Base-by-base conservation (phyloP, 108 stramenopile genomes). In the Conticribra guillardii region DNA sequence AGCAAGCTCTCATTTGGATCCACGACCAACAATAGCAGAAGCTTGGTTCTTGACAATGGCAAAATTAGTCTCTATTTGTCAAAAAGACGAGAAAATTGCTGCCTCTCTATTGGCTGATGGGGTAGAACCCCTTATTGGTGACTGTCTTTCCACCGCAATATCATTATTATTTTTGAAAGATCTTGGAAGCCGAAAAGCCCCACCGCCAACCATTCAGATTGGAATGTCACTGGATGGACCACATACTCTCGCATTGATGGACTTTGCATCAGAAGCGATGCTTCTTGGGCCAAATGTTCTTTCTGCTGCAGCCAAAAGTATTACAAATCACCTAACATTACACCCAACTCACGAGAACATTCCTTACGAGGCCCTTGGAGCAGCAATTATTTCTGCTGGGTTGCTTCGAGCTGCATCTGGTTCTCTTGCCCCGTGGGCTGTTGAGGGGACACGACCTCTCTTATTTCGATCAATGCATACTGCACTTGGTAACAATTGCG, bases 191-290 rank as follows among this genome's bases (percentile, higher is more conserved):
- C 61, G 68, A 33, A 69, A 55, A 17, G 28, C 48, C 0, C 54
- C 58, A n/a, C 48, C 61, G 0, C 32, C 67, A 32, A 26, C 19
- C 37, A 57, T 67, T 1, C 70, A 61, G 66, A 65, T 30, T 29
- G 87, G 92, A 28, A 76, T 90, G 82, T 87, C 82, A 16, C 51
- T 89, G 30, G 93, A 94, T 75, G 90, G 89, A 19, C 85, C 93
- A 9, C 90, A 94, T 9, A 88, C 75, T 17, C 83, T 90, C 16
- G 90, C 85, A 9, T 70, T 84, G 60, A 69, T 89, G 73, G 87
- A 90, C 85, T 94, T 77, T 51, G 81, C 62, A 62, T 48, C 78
- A 5, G 79, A 81, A 27, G 49, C 30, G 2, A 68, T 62, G 30
- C 85, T 89, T 33, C 60, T 89, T 0, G 86, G 88, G 7, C 79